Percentiles rank a stretch among this genome's conserved stretches.
phyloP scores from a whole-genome alignment of 371 early-diverging fungal genomes.

The Mortierella sp. region DNA sequence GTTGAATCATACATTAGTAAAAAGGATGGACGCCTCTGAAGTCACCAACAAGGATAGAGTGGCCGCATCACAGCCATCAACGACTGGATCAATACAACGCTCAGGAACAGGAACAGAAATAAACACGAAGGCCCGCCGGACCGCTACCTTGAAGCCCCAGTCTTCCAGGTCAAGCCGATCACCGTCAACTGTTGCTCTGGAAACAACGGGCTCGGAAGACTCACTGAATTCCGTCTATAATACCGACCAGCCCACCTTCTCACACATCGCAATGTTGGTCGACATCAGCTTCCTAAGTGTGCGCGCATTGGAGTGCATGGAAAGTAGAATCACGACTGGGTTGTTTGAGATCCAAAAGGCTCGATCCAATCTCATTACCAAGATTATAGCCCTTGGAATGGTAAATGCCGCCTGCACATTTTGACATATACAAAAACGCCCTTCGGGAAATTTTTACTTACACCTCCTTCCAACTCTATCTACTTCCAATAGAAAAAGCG shows the following conservation, averaged over 20 bases:
- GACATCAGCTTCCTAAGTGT: conserved; percentile 43
- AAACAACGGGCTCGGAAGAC: neutral
- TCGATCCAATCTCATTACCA: conserved; percentile 47
- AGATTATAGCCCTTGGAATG: conserved; percentile 51
- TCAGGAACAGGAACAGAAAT: neutral
- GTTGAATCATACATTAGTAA: neutral
- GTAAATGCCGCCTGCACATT: conserved; percentile 15
- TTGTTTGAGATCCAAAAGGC: conserved; percentile 50
- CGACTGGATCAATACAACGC: neutral
- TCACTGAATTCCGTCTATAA: conserved; percentile 12
- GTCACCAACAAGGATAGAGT: neutral
- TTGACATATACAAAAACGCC: neutral
- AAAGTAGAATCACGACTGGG: neutral
- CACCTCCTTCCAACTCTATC: neutral
- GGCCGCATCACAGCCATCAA: too few relatives aligned
- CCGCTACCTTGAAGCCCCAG: neutral
- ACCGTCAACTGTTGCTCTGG: neutral
- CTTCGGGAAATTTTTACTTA: neutral
- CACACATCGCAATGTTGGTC: conserved; percentile 37
- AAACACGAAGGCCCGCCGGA: neutral
- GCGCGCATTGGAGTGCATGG: conserved; percentile 29
- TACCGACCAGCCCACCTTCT: conserved; percentile 37
- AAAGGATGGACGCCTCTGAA: neutral
- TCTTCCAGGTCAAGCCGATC: neutral
- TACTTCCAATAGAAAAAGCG: conserved; percentile 40